Evolutionary conservation across 78 protist species (phyloP), one percentile per base, ranked within the genome.

Genomic region (Dictyostelium firmibasis): DNA sequence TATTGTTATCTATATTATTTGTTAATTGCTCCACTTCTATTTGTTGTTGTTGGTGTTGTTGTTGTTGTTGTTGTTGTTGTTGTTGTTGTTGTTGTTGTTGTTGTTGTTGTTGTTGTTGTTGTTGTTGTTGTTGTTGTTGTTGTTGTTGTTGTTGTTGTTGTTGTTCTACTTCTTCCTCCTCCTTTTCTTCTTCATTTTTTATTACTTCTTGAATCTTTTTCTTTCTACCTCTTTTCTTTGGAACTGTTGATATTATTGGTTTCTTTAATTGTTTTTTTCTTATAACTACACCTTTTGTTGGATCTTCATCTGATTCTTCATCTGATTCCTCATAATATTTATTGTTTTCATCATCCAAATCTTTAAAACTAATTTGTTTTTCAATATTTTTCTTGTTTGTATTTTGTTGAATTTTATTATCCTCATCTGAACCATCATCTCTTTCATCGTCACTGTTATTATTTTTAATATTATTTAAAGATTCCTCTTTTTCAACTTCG

Each of bases 301-400:
- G 27, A 33, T 53, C 74, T 47, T 81, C 81, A 75, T 75, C 47
- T 16, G 38, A 27, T 75, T 75, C 53, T 38, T 82, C 86, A 20
- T 62, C 86, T 3, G 74, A 53, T 14, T 57, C 74, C n/a, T 16
- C 27, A 57, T 57, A 57, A 64, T 64, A 13, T 7, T 57, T 31
- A 62, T 57, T 47, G 6, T 44, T 33, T 57, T 36, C 60, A 47
- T 82, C 86, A 18, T 60, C 86, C 5, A 47, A 50, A 5, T 57
- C 72, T 36, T 4, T n/a, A 50, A 50, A 16, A n/a, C 5, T 60
- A n/a, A 50, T 50, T 13, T 62, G 18, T 27, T 57, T n/a, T 27
- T 53, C 9, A 41, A 43, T 53, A 23, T 35, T 53, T 36, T 62
- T 33, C 1, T 27, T 35, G n/a, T 38, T 57, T 6, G 8, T 20